These are phyloP conservation scores for Grifola frondosa DNA, from an alignment of 1,284 basidiomycete genomes.

Conservation along the genomic window DNA sequence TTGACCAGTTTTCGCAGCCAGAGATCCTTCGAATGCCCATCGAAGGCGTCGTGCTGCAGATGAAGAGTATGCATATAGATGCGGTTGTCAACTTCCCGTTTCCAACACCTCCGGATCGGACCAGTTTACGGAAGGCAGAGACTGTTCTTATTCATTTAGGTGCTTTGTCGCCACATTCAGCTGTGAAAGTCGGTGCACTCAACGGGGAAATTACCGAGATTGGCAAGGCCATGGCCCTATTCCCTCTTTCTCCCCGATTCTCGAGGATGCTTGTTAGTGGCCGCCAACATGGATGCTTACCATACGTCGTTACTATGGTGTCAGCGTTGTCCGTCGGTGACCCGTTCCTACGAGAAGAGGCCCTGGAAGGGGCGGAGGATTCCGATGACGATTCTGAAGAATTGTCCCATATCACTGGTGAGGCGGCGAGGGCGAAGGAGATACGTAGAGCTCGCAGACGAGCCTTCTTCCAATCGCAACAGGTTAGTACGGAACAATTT, in stretches of 20 bases:
- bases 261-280: slow-evolving; percentile 94
- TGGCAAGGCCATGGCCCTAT: slow-evolving; percentile 89
- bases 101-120: slow-evolving; percentile 92
- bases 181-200: slow-evolving; percentile 31
- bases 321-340: slow-evolving; percentile 94
- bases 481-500: slow-evolving; percentile 44
- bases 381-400: slow-evolving; percentile 44
- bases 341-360: slow-evolving; percentile 89
- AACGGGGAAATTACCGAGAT: slow-evolving; percentile 83
- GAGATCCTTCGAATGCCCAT: slow-evolving; percentile 97
- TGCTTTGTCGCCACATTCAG: slow-evolving; percentile 57
- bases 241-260: slow-evolving; percentile 91
- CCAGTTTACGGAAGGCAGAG: slow-evolving; percentile 80
- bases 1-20: slow-evolving; percentile 83
- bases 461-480: slow-evolving; percentile 79
- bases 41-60: slow-evolving; percentile 95
- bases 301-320: slow-evolving; percentile 91
- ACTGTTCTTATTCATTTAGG: slow-evolving; percentile 80
- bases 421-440: slow-evolving; percentile 67
- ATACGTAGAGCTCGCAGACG: slow-evolving; percentile 61
- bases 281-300: slow-evolving; percentile 87
- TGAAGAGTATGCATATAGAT: slow-evolving; percentile 99
- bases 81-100: slow-evolving; percentile 97
- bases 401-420: slow-evolving; percentile 55
- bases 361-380: slow-evolving; percentile 46